A percentile compares a stretch with the other conserved stretches of the same genome.
Conservation (phyloP, 768 basidiomycete species). For the Termitomyces sp. region DNA sequence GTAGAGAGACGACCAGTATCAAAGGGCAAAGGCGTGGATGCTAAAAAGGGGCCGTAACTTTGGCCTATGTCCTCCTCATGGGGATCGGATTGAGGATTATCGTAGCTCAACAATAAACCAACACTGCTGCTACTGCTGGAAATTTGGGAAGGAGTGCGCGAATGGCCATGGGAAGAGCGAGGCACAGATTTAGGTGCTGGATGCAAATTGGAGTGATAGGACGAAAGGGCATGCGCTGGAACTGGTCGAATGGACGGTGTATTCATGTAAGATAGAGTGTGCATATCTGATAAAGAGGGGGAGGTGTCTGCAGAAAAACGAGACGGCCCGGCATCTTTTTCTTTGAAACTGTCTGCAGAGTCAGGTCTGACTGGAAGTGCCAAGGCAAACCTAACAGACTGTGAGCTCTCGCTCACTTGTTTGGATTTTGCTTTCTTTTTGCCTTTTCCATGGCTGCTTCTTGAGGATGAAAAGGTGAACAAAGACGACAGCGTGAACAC, state of each 20-base stretch:
- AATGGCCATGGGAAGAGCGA: constrained; percentile 23
- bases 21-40: neutral
- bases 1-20: constrained; percentile 3
- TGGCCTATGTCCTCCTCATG: neutral
- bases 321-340: constrained; percentile 13
- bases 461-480: constrained; percentile 17
- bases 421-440: constrained; percentile 28
- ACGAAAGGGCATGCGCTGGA: constrained; percentile 23
- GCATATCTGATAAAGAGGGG: constrained; percentile 9
- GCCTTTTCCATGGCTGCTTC: constrained; percentile 30
- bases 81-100: constrained; percentile 5
- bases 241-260: constrained; percentile 14
- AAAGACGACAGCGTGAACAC: constrained; percentile 19
- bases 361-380: constrained; percentile 28
- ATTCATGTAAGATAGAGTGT: constrained; percentile 23
- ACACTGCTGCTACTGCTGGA: constrained; percentile 14
- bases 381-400: constrained; percentile 31
- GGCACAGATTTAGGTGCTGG: constrained; percentile 13
- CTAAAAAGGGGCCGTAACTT: neutral
- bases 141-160: constrained; percentile 12
- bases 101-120: constrained; percentile 19
- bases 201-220: constrained; percentile 22
- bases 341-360: constrained; percentile 22
- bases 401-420: constrained; percentile 27
- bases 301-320: constrained; percentile 3